Percentiles rank a stretch among this genome's conserved stretches.
These are phyloP conservation scores for Stygiomarasmius scandens DNA, from an alignment of 1,284 basidiomycete species.

Conservation along the genomic window DNA sequence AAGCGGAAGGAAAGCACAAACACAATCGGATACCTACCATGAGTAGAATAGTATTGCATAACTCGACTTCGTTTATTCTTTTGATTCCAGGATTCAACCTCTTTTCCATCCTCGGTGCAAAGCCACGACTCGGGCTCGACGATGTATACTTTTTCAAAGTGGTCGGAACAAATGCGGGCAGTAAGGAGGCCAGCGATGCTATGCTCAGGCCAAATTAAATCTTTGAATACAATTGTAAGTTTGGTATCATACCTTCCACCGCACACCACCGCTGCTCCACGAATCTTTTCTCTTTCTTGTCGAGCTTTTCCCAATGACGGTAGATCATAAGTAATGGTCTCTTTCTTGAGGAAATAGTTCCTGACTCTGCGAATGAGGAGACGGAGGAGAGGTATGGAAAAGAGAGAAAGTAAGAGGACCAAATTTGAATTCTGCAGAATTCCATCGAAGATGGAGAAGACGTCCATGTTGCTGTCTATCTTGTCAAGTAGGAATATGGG, in stretches of 20 bases:
- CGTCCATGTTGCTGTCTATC: too few species aligned
- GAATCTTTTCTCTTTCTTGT: slow-evolving; percentile 12
- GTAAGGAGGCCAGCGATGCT: slow-evolving; percentile 31
- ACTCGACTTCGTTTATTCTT: slow-evolving; percentile 26
- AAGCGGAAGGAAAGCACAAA: too few species aligned
- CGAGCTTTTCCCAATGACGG: background rate
- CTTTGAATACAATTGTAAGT: too few species aligned
- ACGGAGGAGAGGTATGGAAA: too few species aligned
- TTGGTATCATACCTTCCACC: slow-evolving; percentile 27
- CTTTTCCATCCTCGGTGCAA: slow-evolving; percentile 18
- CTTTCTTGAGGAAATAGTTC: background rate
- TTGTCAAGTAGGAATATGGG: too few species aligned
- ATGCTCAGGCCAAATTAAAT: too few species aligned
- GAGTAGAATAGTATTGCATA: slow-evolving; percentile 28
- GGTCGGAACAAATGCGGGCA: slow-evolving; percentile 30
- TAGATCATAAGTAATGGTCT: background rate
- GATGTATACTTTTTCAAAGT: slow-evolving; percentile 36
- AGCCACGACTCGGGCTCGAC: slow-evolving; percentile 36
- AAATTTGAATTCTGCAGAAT: too few species aligned
- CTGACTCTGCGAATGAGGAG: background rate
- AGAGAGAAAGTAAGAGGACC: too few species aligned
- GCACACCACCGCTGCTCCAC: slow-evolving; percentile 29
- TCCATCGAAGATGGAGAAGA: too few species aligned
- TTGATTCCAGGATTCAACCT: slow-evolving; percentile 18
- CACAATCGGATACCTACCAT: too few species aligned